Evolutionary conservation across 306 rosid genomes (phyloP).

Genomic region (Inga laurina): DNA sequence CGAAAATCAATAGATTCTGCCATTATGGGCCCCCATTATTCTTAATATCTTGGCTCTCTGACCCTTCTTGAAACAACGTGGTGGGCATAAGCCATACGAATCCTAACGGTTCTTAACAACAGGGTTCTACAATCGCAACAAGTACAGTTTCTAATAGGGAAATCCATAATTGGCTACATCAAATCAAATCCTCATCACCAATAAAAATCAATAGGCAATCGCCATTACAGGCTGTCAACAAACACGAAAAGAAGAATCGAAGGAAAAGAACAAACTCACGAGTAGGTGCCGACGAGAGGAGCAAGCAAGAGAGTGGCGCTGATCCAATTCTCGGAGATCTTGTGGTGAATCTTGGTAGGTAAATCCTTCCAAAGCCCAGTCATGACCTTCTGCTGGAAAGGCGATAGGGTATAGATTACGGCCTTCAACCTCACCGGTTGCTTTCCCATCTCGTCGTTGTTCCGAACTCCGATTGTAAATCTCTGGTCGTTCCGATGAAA

Average conservation of each 20-base stretch:
- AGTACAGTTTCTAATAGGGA: neutral
- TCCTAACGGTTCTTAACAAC: neutral
- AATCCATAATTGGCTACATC: neutral
- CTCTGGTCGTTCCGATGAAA: neutral
- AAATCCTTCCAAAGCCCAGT: constrained; percentile 80
- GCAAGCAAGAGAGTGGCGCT: constrained; percentile 65
- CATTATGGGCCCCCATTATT: neutral
- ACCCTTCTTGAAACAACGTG: neutral
- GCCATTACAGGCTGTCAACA: neutral
- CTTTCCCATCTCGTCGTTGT: constrained; percentile 63
- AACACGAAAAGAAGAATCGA: neutral
- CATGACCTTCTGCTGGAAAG: constrained; percentile 94
- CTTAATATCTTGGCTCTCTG: neutral
- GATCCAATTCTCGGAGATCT: constrained; percentile 90
- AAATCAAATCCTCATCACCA: constrained; percentile 4
- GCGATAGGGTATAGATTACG: constrained; percentile 78
- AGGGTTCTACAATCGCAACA: neutral
- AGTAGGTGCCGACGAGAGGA: constrained; percentile 64
- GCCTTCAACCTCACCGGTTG: constrained; percentile 70
- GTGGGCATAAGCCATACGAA: neutral
- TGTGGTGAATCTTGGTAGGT: constrained; percentile 77
- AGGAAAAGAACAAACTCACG: constrained; percentile 35
- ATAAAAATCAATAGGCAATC: neutral
- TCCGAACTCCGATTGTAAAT: neutral
- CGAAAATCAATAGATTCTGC: neutral